phyloP scores from a whole-genome alignment of 1,139 yeast species.

The Taiozyma sp. region DNA sequence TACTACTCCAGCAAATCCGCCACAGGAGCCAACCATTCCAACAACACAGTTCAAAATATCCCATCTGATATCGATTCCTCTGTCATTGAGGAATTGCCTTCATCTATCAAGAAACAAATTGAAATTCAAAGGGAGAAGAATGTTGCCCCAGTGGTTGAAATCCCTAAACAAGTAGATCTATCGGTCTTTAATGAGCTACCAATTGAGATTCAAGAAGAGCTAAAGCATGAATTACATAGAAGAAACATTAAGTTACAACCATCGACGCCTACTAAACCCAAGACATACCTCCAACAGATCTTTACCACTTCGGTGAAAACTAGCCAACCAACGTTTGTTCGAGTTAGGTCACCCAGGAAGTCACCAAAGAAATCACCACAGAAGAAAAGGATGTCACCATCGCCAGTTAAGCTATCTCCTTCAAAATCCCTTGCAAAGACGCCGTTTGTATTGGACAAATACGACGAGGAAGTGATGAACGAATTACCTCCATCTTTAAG shows the following conservation, averaged over 20 bases:
- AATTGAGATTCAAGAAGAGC: slow-evolving; percentile 42
- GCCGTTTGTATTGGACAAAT: slow-evolving; percentile 8
- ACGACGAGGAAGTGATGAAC: slow-evolving; percentile 37
- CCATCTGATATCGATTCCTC: slow-evolving; percentile 27
- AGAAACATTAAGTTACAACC: slow-evolving; percentile 23
- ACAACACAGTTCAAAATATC: slow-evolving; percentile 22
- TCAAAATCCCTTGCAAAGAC: neutral
- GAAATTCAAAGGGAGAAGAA: slow-evolving; percentile 8
- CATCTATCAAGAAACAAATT: slow-evolving; percentile 23
- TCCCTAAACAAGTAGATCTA: slow-evolving; percentile 41
- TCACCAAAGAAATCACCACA: slow-evolving; percentile 22
- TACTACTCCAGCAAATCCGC: slow-evolving; percentile 1
- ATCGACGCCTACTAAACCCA: slow-evolving; percentile 21
- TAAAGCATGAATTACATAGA: slow-evolving; percentile 37
- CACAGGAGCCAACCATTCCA: neutral
- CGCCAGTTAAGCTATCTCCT: slow-evolving; percentile 10
- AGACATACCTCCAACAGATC: slow-evolving; percentile 37
- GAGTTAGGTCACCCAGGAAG: slow-evolving; percentile 23
- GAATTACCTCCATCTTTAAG: slow-evolving; percentile 43
- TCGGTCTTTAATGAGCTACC: slow-evolving; percentile 53
- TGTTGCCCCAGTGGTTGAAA: slow-evolving; percentile 13
- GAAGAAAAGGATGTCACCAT: slow-evolving; percentile 16
- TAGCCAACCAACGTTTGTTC: slow-evolving; percentile 29
- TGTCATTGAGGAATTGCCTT: slow-evolving; percentile 28
- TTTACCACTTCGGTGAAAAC: slow-evolving; percentile 27